Conservation (phyloP, 306 rosid genomes). For the Delonix regia region DNA sequence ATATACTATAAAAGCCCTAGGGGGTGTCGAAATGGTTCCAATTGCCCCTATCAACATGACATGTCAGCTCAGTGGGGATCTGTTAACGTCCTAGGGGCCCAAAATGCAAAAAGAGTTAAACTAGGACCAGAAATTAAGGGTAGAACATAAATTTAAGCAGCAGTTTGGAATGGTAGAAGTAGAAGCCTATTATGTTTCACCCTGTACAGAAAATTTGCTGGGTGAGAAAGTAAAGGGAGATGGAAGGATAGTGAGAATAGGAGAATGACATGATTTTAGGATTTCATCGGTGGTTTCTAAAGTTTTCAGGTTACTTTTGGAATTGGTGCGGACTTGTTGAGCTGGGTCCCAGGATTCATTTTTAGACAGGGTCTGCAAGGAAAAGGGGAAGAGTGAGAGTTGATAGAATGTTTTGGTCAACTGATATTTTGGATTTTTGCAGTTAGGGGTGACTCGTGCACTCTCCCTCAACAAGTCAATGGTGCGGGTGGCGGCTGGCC, state of each 20-base stretch:
- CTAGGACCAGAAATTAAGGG: slow-evolving; percentile 43
- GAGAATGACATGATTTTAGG: not conserved
- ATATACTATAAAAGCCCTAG: slow-evolving; percentile 54
- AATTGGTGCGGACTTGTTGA: not conserved
- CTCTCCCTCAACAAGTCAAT: not conserved
- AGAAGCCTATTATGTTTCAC: not conserved
- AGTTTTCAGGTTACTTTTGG: too few relatives aligned
- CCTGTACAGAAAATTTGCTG: slow-evolving; percentile 11
- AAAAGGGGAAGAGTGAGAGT: not conserved
- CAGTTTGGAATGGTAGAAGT: slow-evolving; percentile 7
- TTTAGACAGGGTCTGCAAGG: slow-evolving; percentile 1
- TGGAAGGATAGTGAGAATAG: not conserved
- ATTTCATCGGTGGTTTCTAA: not conserved
- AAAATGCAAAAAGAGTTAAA: slow-evolving; percentile 62
- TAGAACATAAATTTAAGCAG: slow-evolving; percentile 16
- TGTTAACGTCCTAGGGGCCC: slow-evolving; percentile 33
- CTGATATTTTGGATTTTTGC: not conserved
- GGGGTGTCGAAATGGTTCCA: slow-evolving; percentile 68
- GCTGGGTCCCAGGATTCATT: not conserved
- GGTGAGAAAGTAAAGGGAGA: not conserved
- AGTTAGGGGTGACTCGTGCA: not conserved
- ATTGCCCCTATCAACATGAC: slow-evolving; percentile 63
- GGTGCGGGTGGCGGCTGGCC: not conserved
- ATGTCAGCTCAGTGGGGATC: slow-evolving; percentile 32
- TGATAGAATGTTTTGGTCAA: not conserved